These are phyloP conservation scores for Citrus sinensis DNA, from an alignment of 345 rosid species.

Conservation along the genomic window DNA sequence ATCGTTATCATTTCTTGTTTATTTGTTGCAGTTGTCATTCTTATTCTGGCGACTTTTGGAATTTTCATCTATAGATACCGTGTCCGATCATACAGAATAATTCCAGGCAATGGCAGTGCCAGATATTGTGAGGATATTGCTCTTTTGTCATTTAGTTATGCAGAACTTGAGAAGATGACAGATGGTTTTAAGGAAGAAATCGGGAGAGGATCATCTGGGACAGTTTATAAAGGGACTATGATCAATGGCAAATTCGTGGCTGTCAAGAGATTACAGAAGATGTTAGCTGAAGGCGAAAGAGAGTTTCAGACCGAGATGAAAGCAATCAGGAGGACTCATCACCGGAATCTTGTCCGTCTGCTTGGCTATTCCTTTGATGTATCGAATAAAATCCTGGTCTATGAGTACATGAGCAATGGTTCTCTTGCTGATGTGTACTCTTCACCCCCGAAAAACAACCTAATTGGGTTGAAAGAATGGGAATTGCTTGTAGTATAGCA, in stretches of 20 bases:
- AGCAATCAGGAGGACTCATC: constrained; percentile 31
- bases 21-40: not conserved
- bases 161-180: constrained; percentile 13
- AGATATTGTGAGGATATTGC: not conserved
- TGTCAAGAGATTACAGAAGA: constrained; percentile 20
- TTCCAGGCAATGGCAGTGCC: not conserved
- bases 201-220: constrained; percentile 23
- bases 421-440: constrained; percentile 26
- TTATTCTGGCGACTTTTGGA: constrained; percentile 6
- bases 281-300: constrained; percentile 12
- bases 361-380: constrained; percentile 26
- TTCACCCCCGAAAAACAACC: constrained; percentile 13
- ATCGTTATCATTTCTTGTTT: not conserved
- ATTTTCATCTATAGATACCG: not conserved
- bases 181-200: constrained; percentile 19
- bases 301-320: constrained; percentile 27
- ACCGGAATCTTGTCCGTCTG: constrained; percentile 22
- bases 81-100: constrained; percentile 3
- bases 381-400: constrained; percentile 24
- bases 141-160: not conserved
- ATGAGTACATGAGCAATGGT: constrained; percentile 29
- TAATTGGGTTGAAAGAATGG: constrained; percentile 14
- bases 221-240: constrained; percentile 24
- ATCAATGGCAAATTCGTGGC: constrained; percentile 8
- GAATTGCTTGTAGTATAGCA: constrained; percentile 24